Evolutionary conservation across 768 basidiomycete species (phyloP), one percentile per base, ranked within the genome.

Genomic region (Rhizopogon salebrosus): DNA sequence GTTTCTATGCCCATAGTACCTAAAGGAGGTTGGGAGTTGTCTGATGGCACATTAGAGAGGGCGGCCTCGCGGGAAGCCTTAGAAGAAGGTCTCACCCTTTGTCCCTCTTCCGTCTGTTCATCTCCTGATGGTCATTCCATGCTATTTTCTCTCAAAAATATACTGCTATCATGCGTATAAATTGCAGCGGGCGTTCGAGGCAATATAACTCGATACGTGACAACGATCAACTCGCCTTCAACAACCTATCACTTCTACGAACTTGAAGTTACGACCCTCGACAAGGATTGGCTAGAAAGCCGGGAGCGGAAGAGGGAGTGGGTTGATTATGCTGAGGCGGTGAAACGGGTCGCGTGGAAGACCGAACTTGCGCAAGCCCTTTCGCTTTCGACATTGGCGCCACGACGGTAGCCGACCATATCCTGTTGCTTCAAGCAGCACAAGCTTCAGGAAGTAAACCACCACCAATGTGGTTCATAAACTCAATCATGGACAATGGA

Each of bases 1-100:
- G 9, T 35, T 39, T 35, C 27, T 54, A 35, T 39, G 27, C 53
- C 54, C 50, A 48, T 65, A 92, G 91, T 93, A 64, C 91, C 91
- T n/a, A 93, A 93, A 77, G 91, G 91, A 69, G 91, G 91, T 66
- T 93, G 85, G 85, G 91, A 93, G 72, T 74, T 82, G 60, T 78
- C 85, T 53, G 91, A 93, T 79, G 83, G 78, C 62, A 78, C 76
- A 70, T 75, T 92, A 64, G 89, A 92, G 78, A 85, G 83, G 74
- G 91, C 91, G 68, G 91, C 91, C 74, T 87, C 83, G 64, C 82
- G 91, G 71, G 91, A 93, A 83, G 91, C 91, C 74, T 78, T 87
- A 71, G 91, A 93, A 89, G 91, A 93, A 92, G 91, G 91, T 93
- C 88, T 83, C 83, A 84, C 82, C 83, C 75, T 82, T 85, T 83